phyloP scores from a whole-genome alignment of 208 protist species.

The Vickermania ingenoplastis region DNA sequence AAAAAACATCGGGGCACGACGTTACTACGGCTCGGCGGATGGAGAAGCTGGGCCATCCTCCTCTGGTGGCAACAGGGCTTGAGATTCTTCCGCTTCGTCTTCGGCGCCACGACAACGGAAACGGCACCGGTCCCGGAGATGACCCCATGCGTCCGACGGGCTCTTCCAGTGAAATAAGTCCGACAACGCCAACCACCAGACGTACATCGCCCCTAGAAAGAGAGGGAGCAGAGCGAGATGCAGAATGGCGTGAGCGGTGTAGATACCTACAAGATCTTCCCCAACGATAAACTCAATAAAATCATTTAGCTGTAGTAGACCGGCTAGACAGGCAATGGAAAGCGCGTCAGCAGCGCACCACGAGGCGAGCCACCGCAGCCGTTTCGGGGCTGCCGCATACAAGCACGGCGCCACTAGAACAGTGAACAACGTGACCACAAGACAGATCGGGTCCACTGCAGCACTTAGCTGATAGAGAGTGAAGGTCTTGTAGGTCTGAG shows the following conservation, averaged over 20 bases:
- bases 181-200: constrained; percentile 3
- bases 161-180: neutral
- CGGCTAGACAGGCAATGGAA: constrained; percentile 51
- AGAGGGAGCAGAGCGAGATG: constrained; percentile 12
- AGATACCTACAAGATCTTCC: constrained; percentile 3
- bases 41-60: too few relatives aligned
- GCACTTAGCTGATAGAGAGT: constrained; percentile 2
- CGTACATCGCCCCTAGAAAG: constrained; percentile 1
- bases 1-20: too few relatives aligned
- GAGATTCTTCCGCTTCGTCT: too few relatives aligned
- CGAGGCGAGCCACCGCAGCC: constrained; percentile 29
- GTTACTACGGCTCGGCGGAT: too few relatives aligned
- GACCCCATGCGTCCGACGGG: neutral
- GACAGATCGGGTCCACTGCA: neutral
- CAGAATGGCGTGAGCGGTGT: constrained; percentile 9
- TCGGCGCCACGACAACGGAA: too few relatives aligned
- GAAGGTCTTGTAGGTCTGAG: neutral
- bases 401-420: constrained; percentile 8
- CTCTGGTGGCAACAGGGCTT: too few relatives aligned
- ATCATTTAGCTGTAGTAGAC: constrained; percentile 57
- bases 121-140: neutral
- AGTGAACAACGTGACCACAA: constrained; percentile 11
- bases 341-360: constrained; percentile 74
- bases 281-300: constrained; percentile 74
- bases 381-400: constrained; percentile 7